Evolutionary conservation across 768 basidiomycete species (phyloP).

Genomic region (Galerina sulciceps): DNA sequence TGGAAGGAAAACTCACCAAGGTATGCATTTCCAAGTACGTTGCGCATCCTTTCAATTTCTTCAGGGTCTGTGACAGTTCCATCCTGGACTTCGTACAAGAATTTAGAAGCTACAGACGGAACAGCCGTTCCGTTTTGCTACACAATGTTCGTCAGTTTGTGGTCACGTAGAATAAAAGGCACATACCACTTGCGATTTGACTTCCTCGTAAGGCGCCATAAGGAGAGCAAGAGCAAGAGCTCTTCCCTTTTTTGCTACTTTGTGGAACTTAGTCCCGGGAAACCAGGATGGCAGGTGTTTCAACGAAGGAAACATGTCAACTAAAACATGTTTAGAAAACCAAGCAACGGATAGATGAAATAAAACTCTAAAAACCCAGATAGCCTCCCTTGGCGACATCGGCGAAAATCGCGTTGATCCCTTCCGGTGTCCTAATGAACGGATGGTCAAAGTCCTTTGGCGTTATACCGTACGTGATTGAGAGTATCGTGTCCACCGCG

Average conservation of each 20-base stretch:
- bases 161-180: too few species aligned
- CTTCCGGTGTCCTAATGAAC: not conserved
- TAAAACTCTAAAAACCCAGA: not conserved
- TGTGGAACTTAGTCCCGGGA: constrained; percentile 15
- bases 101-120: constrained; percentile 5
- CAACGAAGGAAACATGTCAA: constrained; percentile 7
- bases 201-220: constrained; percentile 9
- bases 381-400: constrained; percentile 3
- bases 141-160: not conserved
- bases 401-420: constrained; percentile 4
- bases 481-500: not conserved
- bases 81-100: constrained; percentile 5
- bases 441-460: constrained; percentile 5
- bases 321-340: not conserved
- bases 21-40: constrained; percentile 6
- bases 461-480: constrained; percentile 3
- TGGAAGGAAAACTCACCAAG: not conserved
- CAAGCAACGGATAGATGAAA: not conserved
- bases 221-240: constrained; percentile 3
- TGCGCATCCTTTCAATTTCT: constrained; percentile 7
- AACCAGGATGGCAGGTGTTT: constrained; percentile 19
- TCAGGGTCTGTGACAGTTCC: not conserved
- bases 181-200: constrained; percentile 14
- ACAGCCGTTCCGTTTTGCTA: constrained; percentile 11
- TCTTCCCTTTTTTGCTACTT: constrained; percentile 7